Percentiles rank a stretch among this genome's conserved stretches.
phyloP scores from a whole-genome alignment of 495 filamentous ascomycete species.

The Xylaria intraflava region DNA sequence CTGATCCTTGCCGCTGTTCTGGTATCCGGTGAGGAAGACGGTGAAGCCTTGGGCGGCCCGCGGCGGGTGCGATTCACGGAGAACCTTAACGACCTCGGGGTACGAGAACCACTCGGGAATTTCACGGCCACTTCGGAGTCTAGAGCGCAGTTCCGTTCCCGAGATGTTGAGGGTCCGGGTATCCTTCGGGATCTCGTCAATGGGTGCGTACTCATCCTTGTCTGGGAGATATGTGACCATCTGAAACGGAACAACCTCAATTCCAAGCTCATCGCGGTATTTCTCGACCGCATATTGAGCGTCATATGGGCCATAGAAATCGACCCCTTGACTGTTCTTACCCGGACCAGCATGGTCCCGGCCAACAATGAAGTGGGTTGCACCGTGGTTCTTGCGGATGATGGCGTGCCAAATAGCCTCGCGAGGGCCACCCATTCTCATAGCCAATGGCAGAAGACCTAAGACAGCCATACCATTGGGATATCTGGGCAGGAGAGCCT shows the following conservation, averaged over 20 bases:
- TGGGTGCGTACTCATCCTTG: conserved; percentile 88
- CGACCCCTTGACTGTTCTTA: conserved; percentile 90
- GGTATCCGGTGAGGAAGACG: conserved; percentile 94
- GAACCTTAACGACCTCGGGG: conserved; percentile 93
- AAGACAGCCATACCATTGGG: conserved; percentile 99
- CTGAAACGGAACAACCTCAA: conserved; percentile 98
- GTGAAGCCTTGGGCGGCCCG: conserved; percentile 91
- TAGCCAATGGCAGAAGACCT: conserved; percentile 89
- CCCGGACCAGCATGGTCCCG: conserved; percentile 96
- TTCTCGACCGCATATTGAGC: conserved; percentile 97
- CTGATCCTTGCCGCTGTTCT: conserved; percentile 94
- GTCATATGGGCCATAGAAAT: conserved; percentile 98
- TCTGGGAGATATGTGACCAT: conserved; percentile 99
- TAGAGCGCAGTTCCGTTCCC: conserved; percentile 86
- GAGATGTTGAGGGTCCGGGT: conserved; percentile 93
- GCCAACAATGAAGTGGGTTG: conserved; percentile 98
- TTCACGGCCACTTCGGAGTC: conserved; percentile 80
- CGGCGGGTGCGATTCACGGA: conserved; percentile 89
- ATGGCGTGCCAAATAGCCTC: conserved; percentile 99
- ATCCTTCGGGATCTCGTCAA: conserved; percentile 78
- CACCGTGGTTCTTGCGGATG: conserved; percentile 98
- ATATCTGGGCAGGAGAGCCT: conserved; percentile 93
- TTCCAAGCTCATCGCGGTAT: conserved; percentile 91
- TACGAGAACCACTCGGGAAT: conserved; percentile 99
- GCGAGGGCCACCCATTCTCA: conserved; percentile 98